Conservation (phyloP, 1,139 yeast species). For the Candida tetrigidarum region DNA sequence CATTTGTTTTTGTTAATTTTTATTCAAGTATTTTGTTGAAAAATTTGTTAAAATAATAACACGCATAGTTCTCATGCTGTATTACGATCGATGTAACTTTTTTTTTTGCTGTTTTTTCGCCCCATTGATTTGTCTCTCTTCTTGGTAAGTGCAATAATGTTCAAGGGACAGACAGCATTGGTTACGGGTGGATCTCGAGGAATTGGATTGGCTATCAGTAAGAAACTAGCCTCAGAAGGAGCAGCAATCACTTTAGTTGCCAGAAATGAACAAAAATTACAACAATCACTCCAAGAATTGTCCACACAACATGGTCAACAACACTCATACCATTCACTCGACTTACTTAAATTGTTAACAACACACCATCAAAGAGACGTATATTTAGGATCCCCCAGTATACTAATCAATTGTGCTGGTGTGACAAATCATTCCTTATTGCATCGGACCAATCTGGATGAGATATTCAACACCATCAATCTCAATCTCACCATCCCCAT, state of each 20-base stretch:
- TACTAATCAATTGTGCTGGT: slow-evolving; percentile 84
- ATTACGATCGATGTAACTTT: too few relatives aligned
- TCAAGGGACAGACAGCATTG: slow-evolving; percentile 45
- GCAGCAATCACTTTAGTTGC: slow-evolving; percentile 66
- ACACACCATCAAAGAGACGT: not conserved
- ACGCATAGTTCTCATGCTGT: too few relatives aligned
- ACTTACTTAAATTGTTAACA: slow-evolving; percentile 34
- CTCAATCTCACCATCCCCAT: slow-evolving; percentile 74
- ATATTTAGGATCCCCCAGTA: slow-evolving; percentile 25
- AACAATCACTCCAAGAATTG: slow-evolving; percentile 34
- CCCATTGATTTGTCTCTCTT: not conserved
- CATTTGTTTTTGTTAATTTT: slow-evolving; percentile 18
- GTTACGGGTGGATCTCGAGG: slow-evolving; percentile 92
- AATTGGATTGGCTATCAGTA: slow-evolving; percentile 72
- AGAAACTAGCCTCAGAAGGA: slow-evolving; percentile 61
- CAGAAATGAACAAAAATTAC: slow-evolving; percentile 46
- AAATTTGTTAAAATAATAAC: too few relatives aligned
- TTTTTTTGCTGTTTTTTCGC: slow-evolving; percentile 3
- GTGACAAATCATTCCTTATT: slow-evolving; percentile 65
- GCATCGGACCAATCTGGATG: slow-evolving; percentile 42
- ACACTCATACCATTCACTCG: slow-evolving; percentile 57
- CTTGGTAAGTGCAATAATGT: slow-evolving; percentile 10
- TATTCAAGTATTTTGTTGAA: too few relatives aligned
- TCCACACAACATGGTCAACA: slow-evolving; percentile 35
- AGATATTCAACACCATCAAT: slow-evolving; percentile 53